Evolutionary conservation across 2,329 filamentous ascomycete genomes (phyloP).

Genomic region (Cercospora sesami): DNA sequence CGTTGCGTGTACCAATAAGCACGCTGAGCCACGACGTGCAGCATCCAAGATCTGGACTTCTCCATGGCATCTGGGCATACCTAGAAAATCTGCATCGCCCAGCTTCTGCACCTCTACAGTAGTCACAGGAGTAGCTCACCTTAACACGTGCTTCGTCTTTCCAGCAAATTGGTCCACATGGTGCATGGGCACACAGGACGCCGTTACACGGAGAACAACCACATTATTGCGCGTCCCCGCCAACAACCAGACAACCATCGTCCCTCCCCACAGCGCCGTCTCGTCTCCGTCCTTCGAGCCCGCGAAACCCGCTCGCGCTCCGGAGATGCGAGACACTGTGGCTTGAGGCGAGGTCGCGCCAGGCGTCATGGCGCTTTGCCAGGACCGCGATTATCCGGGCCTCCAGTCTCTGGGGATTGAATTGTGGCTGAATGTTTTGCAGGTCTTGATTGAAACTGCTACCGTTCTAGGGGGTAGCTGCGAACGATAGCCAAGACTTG

Average conservation of each 20-base stretch:
- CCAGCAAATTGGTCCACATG: background rate
- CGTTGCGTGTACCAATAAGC: background rate
- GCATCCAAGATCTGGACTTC: background rate
- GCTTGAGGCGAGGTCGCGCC: background rate
- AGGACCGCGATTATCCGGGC: conserved; percentile 1
- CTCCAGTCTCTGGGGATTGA: background rate
- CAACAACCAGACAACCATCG: background rate
- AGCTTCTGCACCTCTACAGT: background rate
- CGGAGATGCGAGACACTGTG: background rate
- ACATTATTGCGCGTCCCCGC: background rate
- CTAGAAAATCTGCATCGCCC: background rate
- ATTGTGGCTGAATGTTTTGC: conserved; percentile 1
- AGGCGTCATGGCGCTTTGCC: background rate
- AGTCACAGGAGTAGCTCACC: background rate
- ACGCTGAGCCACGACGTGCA: background rate
- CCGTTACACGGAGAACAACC: background rate
- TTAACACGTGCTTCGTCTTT: background rate
- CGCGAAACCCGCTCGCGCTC: background rate
- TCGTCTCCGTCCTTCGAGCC: background rate
- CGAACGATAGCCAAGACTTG: background rate
- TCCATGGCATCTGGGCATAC: background rate
- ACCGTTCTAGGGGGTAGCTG: background rate
- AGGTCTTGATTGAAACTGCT: background rate
- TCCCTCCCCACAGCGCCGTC: background rate
- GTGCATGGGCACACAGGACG: background rate